Evolutionary conservation across 1,139 yeast genomes (phyloP).

Genomic region (Komagataea norvegica): DNA sequence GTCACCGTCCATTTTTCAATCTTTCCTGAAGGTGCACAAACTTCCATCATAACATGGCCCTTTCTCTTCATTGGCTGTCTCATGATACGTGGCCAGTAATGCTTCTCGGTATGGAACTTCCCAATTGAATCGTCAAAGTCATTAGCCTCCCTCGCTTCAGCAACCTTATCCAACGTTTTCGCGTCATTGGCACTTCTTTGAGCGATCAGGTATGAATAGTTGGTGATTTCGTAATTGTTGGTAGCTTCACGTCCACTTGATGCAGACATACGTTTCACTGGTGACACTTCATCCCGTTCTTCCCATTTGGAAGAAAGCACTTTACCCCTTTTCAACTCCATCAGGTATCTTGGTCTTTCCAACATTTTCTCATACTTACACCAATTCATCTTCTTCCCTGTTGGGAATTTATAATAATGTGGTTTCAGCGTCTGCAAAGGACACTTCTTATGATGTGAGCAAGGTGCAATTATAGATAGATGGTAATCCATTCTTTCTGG

Average conservation of each 20-base stretch:
- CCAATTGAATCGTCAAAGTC: constrained; percentile 20
- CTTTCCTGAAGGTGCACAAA: constrained; percentile 75
- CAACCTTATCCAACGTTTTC: constrained; percentile 27
- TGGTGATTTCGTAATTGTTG: constrained; percentile 66
- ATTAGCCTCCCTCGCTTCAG: constrained; percentile 21
- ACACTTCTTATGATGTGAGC: constrained; percentile 82
- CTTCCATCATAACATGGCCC: constrained; percentile 75
- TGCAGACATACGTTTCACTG: constrained; percentile 48
- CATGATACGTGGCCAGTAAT: constrained; percentile 67
- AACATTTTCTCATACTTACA: constrained; percentile 75
- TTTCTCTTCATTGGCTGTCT: constrained; percentile 71
- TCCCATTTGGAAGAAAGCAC: constrained; percentile 73
- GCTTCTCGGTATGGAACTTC: constrained; percentile 32
- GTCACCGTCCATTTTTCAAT: constrained; percentile 87
- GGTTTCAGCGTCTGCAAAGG: constrained; percentile 82
- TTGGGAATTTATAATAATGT: constrained; percentile 53
- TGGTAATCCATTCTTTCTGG: constrained; percentile 41
- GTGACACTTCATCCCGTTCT: constrained; percentile 25
- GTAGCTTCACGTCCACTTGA: constrained; percentile 71
- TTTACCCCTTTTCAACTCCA: constrained; percentile 82
- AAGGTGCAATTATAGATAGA: constrained; percentile 75
- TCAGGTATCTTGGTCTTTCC: constrained; percentile 68
- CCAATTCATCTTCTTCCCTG: constrained; percentile 60
- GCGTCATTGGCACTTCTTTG: constrained; percentile 45
- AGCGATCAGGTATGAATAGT: constrained; percentile 71